phyloP scores from a whole-genome alignment of 495 filamentous ascomycete species.

The Platismatia glauca region DNA sequence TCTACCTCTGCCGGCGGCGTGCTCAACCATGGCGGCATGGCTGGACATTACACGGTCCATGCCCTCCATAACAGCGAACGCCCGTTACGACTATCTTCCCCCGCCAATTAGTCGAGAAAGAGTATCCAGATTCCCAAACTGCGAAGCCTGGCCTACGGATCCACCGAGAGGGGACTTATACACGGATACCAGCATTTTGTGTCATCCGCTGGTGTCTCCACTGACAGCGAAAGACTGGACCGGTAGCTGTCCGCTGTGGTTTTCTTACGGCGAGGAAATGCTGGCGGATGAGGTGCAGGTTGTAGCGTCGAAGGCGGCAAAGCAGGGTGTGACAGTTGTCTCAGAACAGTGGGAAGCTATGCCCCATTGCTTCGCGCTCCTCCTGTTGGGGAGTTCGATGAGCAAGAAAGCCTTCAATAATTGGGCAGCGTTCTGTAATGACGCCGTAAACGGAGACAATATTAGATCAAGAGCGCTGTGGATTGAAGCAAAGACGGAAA shows the following conservation, averaged over 20 bases:
- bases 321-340: conserved; percentile 54
- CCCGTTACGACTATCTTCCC: conserved; percentile 67
- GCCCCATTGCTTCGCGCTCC: conserved; percentile 74
- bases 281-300: conserved; percentile 64
- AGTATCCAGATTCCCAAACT: conserved; percentile 38
- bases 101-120: conserved; percentile 30
- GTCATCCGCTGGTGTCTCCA: conserved; percentile 70
- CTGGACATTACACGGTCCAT: conserved; percentile 64
- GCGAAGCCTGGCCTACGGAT: conserved; percentile 60
- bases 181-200: conserved; percentile 48
- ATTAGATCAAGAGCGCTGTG: conserved; percentile 41
- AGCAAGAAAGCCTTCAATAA: conserved; percentile 45
- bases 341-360: conserved; percentile 77
- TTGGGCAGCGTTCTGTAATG: conserved; percentile 47
- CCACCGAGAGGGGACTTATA: conserved; percentile 66
- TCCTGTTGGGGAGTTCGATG: conserved; percentile 47
- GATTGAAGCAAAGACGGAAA: conserved; percentile 47
- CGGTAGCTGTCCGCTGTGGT: conserved; percentile 58
- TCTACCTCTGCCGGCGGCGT: conserved; percentile 58
- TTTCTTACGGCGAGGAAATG: conserved; percentile 71
- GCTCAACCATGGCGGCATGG: conserved; percentile 63
- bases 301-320: conserved; percentile 48
- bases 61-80: conserved; percentile 57
- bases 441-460: conserved; percentile 28
- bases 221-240: conserved; percentile 58